phyloP scores from a whole-genome alignment of 192 early-diverging fungal genomes.

The Geosiphon pyriformis region DNA sequence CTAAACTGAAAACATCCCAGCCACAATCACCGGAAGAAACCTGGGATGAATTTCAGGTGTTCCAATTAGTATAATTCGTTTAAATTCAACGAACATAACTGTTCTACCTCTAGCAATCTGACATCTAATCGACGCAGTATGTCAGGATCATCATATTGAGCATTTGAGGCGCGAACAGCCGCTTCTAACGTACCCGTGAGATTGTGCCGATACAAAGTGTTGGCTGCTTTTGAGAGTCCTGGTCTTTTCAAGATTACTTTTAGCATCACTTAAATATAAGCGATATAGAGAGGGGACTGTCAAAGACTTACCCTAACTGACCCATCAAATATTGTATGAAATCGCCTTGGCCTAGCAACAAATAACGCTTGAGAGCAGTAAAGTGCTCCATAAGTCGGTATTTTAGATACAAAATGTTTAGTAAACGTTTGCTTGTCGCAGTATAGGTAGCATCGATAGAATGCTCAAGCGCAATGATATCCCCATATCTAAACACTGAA shows the following conservation, averaged over 20 bases:
- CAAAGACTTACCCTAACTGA: slow-evolving; percentile 58
- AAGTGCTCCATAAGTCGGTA: slow-evolving; percentile 86
- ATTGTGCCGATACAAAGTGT: slow-evolving; percentile 80
- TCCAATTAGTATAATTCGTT: too few species aligned
- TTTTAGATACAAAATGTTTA: slow-evolving; percentile 69
- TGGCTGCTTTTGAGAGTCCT: slow-evolving; percentile 60
- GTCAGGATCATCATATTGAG: slow-evolving; percentile 76
- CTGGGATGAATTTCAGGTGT: slow-evolving; percentile 24
- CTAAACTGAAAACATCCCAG: slow-evolving; percentile 92
- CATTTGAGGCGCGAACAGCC: slow-evolving; percentile 83
- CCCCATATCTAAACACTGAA: slow-evolving; percentile 56
- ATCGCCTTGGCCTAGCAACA: slow-evolving; percentile 91
- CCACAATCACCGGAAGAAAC: slow-evolving; percentile 60
- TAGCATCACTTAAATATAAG: neutral
- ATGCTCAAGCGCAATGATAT: slow-evolving; percentile 62
- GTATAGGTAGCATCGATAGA: slow-evolving; percentile 69
- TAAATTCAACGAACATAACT: too few species aligned
- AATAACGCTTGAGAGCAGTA: slow-evolving; percentile 77
- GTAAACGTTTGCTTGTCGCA: slow-evolving; percentile 69
- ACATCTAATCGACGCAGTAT: slow-evolving; percentile 76
- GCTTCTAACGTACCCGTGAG: slow-evolving; percentile 79
- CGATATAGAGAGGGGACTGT: neutral
- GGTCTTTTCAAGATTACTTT: slow-evolving; percentile 28
- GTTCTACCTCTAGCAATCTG: slow-evolving; percentile 58
- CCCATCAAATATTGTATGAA: slow-evolving; percentile 89